A percentile compares a stretch with the other conserved stretches of the same genome.
Conservation (phyloP, 495 filamentous ascomycete species). For the Trichoderma reesei region DNA sequence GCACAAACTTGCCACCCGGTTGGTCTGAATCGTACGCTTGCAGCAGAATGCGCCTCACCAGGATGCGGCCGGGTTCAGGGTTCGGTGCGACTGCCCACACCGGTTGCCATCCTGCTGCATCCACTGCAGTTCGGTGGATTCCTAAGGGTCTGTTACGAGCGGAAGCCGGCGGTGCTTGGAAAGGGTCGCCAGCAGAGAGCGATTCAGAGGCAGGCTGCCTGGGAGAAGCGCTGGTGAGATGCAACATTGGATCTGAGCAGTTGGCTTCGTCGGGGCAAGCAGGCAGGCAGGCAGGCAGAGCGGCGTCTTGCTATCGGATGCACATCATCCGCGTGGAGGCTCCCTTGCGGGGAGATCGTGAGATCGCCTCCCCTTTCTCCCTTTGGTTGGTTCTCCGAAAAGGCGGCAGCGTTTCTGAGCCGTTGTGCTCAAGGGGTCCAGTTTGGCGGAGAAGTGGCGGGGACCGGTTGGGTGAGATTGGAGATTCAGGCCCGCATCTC, state of each 20-base stretch:
- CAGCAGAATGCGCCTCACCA: background rate
- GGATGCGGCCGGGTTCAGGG: background rate
- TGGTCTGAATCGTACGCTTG: constrained; percentile 7
- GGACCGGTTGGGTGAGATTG: background rate
- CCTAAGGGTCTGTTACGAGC: background rate
- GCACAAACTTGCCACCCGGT: background rate
- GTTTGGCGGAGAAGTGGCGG: constrained; percentile 3
- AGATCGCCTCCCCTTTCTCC: background rate
- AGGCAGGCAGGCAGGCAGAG: no score
- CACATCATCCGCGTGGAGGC: constrained; percentile 6
- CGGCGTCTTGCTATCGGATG: background rate
- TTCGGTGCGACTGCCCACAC: background rate
- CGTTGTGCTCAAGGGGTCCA: background rate
- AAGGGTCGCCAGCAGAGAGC: background rate
- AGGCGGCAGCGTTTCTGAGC: background rate
- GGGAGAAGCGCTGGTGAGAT: background rate
- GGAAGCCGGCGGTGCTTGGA: background rate
- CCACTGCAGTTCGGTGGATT: background rate
- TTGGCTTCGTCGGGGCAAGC: background rate
- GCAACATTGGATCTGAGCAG: background rate
- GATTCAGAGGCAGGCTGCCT: no score
- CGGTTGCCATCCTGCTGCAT: background rate
- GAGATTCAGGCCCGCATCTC: background rate
- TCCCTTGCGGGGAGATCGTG: background rate
- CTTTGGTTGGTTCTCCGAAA: background rate